Conservation (phyloP, 2,329 filamentous ascomycete species). For the Hymenoscyphus fraxineus region DNA sequence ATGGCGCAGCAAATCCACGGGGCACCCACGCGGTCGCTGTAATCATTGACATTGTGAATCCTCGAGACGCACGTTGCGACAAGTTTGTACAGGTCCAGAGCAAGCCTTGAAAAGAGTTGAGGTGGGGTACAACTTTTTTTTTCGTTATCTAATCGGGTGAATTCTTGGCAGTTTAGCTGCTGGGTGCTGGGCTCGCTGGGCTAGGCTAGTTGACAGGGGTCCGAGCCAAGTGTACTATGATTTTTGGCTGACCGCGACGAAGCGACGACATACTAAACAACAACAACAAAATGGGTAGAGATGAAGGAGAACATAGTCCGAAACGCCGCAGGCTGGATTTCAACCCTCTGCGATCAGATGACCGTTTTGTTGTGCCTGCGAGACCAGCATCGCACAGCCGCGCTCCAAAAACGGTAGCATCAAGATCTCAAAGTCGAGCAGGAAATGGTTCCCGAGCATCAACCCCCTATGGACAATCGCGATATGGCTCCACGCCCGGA, state of each 20-base stretch:
- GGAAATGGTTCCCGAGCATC: slow-evolving; percentile 30
- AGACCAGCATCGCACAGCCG: slow-evolving; percentile 20
- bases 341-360: slow-evolving; percentile 49
- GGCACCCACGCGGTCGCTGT: slow-evolving; percentile 57
- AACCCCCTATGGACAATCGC: slow-evolving; percentile 33
- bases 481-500: slow-evolving; percentile 34
- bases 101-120: background rate
- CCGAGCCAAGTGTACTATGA: background rate
- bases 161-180: slow-evolving; percentile 3
- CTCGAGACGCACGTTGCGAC: slow-evolving; percentile 5
- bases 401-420: slow-evolving; percentile 26
- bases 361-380: slow-evolving; percentile 47
- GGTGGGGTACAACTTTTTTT: slow-evolving; percentile 14
- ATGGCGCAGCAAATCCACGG: slow-evolving; percentile 55
- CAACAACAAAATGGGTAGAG: slow-evolving; percentile 36
- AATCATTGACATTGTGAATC: slow-evolving; percentile 46
- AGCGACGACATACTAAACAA: background rate
- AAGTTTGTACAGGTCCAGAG: background rate
- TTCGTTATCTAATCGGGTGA: background rate
- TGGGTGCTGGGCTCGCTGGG: background rate
- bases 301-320: slow-evolving; percentile 45
- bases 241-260: background rate
- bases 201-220: slow-evolving; percentile 1
- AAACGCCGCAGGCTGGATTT: slow-evolving; percentile 66
- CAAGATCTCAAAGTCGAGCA: slow-evolving; percentile 38